These are phyloP conservation scores for Eutrema salsugineum DNA, from an alignment of 441 rosid genomes.

Conservation along the genomic window DNA sequence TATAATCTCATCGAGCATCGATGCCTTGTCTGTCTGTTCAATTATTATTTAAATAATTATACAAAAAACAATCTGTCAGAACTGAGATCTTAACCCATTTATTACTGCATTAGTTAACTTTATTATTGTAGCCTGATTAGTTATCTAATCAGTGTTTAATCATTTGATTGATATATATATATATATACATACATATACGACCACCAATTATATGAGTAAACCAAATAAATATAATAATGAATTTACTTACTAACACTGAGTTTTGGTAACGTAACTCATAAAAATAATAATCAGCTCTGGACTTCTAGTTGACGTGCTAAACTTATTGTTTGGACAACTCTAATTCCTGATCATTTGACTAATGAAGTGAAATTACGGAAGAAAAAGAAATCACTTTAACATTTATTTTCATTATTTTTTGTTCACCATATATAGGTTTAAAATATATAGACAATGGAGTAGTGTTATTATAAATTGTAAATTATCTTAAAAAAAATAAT, in stretches of 20 bases:
- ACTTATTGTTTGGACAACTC: background rate
- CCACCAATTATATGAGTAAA: slow-evolving; percentile 13
- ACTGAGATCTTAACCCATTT: slow-evolving; percentile 19
- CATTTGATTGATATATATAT: slow-evolving; percentile 1
- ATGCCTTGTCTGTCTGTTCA: slow-evolving; percentile 95
- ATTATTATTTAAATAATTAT: slow-evolving; percentile 24
- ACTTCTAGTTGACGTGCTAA: background rate
- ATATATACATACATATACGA: background rate
- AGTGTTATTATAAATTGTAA: background rate
- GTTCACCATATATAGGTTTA: too few species aligned
- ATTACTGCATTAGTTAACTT: slow-evolving; percentile 13
- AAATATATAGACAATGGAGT: background rate
- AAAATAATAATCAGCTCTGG: background rate
- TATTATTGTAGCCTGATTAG: slow-evolving; percentile 2
- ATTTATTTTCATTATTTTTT: background rate
- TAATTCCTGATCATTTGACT: background rate
- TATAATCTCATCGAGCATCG: slow-evolving; percentile 98
- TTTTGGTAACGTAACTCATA: background rate
- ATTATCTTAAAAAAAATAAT: too few species aligned
- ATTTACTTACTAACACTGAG: background rate
- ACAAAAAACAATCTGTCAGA: slow-evolving; percentile 8
- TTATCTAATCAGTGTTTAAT: slow-evolving; percentile 28
- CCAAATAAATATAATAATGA: background rate
- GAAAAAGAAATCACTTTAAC: background rate
- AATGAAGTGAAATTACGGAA: background rate